Conservation (phyloP, 371 early-diverging fungal genomes). For the Catenaria anguillulae region DNA sequence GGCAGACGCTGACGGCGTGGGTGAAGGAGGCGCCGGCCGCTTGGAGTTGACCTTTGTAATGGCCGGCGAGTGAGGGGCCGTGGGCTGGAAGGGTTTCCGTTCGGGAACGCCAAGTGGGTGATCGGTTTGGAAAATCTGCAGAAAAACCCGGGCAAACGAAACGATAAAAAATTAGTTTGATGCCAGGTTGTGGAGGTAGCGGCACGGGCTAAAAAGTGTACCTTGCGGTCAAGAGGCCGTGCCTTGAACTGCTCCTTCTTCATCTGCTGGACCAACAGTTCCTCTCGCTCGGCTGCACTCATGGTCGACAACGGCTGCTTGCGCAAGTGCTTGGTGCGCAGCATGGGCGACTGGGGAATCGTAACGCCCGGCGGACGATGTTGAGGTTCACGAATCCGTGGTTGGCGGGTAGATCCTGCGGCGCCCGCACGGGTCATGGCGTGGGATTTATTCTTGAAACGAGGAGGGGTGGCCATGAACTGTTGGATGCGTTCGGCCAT, state of each 20-base stretch:
- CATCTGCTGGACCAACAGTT: neutral
- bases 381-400: no score
- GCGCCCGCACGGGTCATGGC: no score
- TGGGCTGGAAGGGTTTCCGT: neutral
- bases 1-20: neutral
- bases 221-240: neutral
- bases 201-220: no score
- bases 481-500: neutral
- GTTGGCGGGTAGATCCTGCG: no score
- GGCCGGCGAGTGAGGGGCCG: neutral
- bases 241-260: neutral
- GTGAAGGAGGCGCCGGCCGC: neutral
- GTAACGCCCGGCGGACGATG: neutral
- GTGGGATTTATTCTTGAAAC: no score
- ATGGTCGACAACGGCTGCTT: neutral
- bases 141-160: neutral
- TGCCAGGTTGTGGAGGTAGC: no score
- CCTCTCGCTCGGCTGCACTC: neutral
- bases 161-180: neutral
- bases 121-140: neutral
- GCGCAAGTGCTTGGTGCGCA: neutral
- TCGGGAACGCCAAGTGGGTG: neutral
- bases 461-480: no score
- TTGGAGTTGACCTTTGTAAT: neutral
- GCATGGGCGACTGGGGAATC: neutral